Percentiles rank a stretch among this genome's conserved stretches.
phyloP scores from a whole-genome alignment of 805 yeast genomes.

The Kazachstania taianensis region DNA sequence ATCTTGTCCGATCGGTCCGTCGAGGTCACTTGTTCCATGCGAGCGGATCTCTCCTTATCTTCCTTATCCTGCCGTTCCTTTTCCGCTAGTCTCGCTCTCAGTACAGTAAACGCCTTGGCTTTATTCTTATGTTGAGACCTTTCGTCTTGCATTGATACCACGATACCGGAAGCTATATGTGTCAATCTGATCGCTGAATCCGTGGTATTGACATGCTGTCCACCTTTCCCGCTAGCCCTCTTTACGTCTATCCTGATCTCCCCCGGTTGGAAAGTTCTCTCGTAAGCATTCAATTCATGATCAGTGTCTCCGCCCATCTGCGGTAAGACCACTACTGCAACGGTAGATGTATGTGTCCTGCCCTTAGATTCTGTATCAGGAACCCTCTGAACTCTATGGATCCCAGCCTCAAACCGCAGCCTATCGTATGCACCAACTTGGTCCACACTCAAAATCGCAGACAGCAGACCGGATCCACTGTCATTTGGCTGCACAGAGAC shows the following conservation, averaged over 20 bases:
- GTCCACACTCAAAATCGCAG: constrained; percentile 66
- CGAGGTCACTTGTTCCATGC: constrained; percentile 77
- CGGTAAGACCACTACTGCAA: constrained; percentile 91
- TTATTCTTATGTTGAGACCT: constrained; percentile 90
- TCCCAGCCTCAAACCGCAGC: constrained; percentile 83
- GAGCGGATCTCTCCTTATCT: constrained; percentile 50
- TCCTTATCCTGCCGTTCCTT: constrained; percentile 55
- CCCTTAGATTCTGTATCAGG: constrained; percentile 94
- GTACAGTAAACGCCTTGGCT: constrained; percentile 78
- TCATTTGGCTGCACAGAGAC: constrained; percentile 47
- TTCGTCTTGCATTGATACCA: constrained; percentile 87
- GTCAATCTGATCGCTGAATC: constrained; percentile 93
- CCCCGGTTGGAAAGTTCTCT: constrained; percentile 68
- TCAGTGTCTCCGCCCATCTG: constrained; percentile 53
- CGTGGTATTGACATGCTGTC: constrained; percentile 95
- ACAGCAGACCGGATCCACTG: constrained; percentile 58
- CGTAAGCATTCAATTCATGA: constrained; percentile 39
- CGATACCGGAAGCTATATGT: constrained; percentile 84
- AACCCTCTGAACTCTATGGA: constrained; percentile 88
- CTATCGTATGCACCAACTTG: constrained; percentile 67
- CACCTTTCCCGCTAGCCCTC: constrained; percentile 96
- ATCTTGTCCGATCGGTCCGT: constrained; percentile 90
- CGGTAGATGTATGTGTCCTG: constrained; percentile 88
- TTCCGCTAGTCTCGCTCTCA: constrained; percentile 80
- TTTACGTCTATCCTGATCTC: constrained; percentile 92